A percentile compares a stretch with the other conserved stretches of the same genome.
Conservation (phyloP, 352 stramenopile species). For the Plasmopara viticola region DNA sequence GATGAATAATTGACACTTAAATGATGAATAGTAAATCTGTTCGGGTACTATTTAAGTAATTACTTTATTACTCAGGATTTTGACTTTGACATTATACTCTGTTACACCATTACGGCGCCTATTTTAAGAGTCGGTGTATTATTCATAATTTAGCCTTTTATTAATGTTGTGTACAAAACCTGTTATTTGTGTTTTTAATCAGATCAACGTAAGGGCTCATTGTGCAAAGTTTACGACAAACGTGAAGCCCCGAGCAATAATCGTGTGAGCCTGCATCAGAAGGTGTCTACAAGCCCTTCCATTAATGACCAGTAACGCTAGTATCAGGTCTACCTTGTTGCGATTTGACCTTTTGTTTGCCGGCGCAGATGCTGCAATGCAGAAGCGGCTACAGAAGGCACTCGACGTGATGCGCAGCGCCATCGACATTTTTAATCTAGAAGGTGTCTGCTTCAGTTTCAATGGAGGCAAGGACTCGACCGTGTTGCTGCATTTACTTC, state of each 20-base stretch:
- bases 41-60: no score
- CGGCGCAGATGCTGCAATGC: slow-evolving; percentile 32
- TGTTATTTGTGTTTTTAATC: no score
- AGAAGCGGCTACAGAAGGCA: slow-evolving; percentile 51
- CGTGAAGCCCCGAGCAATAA: background rate
- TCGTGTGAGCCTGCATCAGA: background rate
- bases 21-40: no score
- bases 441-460: slow-evolving; percentile 85
- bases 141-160: no score
- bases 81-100: no score
- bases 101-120: no score
- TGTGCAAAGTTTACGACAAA: no score
- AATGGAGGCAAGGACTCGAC: slow-evolving; percentile 92
- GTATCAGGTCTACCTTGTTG: slow-evolving; percentile 25
- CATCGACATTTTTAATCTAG: slow-evolving; percentile 75
- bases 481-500: slow-evolving; percentile 86
- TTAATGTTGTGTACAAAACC: no score
- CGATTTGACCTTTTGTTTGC: slow-evolving; percentile 68
- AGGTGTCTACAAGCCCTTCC: background rate
- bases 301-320: slow-evolving; percentile 12
- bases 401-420: slow-evolving; percentile 70
- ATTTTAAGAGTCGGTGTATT: no score
- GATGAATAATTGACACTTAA: no score
- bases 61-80: no score
- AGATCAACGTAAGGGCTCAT: no score